Evolutionary conservation across 352 stramenopile genomes (phyloP).

Genomic region (Phytophthora nicotianae): DNA sequence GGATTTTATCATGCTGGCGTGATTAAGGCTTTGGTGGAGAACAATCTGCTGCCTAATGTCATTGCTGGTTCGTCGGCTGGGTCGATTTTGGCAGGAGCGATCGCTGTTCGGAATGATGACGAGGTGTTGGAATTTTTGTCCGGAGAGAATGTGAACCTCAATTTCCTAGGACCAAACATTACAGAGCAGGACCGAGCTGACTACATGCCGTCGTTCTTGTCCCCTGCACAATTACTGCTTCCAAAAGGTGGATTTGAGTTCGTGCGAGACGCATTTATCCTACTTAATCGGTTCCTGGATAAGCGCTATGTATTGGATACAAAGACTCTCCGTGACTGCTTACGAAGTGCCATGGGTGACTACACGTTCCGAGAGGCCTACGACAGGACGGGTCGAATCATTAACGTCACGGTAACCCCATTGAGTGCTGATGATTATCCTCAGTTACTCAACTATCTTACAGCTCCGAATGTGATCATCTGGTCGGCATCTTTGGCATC

Average conservation of each 20-base stretch:
- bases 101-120: constrained; percentile 94
- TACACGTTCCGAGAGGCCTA: constrained; percentile 99
- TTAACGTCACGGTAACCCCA: constrained; percentile 98
- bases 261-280: constrained; percentile 57
- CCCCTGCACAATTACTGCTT: constrained; percentile 48
- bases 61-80: constrained; percentile 94
- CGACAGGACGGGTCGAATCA: constrained; percentile 97
- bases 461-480: constrained; percentile 97
- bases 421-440: constrained; percentile 92
- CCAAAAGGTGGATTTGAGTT: constrained; percentile 45
- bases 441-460: constrained; percentile 98
- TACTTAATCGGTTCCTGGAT: constrained; percentile 67
- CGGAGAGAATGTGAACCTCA: constrained; percentile 49
- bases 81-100: constrained; percentile 93
- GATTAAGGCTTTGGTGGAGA: constrained; percentile 93
- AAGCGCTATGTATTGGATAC: constrained; percentile 80
- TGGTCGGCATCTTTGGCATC: constrained; percentile 96
- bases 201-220: constrained; percentile 66
- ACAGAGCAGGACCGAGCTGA: constrained; percentile 59
- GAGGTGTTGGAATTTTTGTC: constrained; percentile 79
- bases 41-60: constrained; percentile 94
- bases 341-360: constrained; percentile 94
- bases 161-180: constrained; percentile 74
- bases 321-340: constrained; percentile 61
- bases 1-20: constrained; percentile 98